Evolutionary conservation across 2,329 filamentous ascomycete species (phyloP).

Genomic region (Pyrenochaeta sp.): DNA sequence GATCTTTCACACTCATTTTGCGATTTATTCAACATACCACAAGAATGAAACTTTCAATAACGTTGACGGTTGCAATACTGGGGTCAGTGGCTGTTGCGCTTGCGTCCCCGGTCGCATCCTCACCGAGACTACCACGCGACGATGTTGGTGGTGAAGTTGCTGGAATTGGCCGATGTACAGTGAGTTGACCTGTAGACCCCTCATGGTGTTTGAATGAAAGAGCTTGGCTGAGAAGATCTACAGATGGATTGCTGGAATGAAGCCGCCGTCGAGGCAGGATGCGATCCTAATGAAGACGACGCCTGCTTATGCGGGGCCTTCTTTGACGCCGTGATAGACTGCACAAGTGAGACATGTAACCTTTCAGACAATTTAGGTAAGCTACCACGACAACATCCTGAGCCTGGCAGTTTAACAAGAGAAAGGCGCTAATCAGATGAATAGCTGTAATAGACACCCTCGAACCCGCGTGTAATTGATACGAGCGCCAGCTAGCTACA

Average conservation of each 20-base stretch:
- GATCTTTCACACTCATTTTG: background rate
- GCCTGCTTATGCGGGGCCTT: conserved; percentile 44
- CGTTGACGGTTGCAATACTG: conserved; percentile 20
- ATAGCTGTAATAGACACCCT: conserved; percentile 24
- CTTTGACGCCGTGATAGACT: conserved; percentile 42
- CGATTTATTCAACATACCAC: background rate
- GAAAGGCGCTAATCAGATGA: conserved; percentile 3
- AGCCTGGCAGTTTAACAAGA: background rate
- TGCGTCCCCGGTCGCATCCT: conserved; percentile 28
- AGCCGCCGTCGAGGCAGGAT: conserved; percentile 32
- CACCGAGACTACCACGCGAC: conserved; percentile 7
- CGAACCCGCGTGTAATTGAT: conserved; percentile 12
- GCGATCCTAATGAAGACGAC: conserved; percentile 43
- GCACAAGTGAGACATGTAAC: conserved; percentile 37
- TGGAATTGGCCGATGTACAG: conserved; percentile 34
- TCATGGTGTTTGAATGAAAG: background rate
- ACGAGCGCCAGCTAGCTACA: background rate
- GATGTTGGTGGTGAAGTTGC: conserved; percentile 20
- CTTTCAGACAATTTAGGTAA: conserved; percentile 43
- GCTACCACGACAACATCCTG: conserved; percentile 6
- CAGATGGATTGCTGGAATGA: conserved; percentile 47
- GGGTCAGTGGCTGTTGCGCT: conserved; percentile 20
- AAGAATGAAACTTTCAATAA: conserved; percentile 27
- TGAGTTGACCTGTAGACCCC: conserved; percentile 16
- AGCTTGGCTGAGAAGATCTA: conserved; percentile 7